Evolutionary conservation across 2,329 filamentous ascomycete genomes (phyloP).

Genomic region (Calonectria multiphialidica): DNA sequence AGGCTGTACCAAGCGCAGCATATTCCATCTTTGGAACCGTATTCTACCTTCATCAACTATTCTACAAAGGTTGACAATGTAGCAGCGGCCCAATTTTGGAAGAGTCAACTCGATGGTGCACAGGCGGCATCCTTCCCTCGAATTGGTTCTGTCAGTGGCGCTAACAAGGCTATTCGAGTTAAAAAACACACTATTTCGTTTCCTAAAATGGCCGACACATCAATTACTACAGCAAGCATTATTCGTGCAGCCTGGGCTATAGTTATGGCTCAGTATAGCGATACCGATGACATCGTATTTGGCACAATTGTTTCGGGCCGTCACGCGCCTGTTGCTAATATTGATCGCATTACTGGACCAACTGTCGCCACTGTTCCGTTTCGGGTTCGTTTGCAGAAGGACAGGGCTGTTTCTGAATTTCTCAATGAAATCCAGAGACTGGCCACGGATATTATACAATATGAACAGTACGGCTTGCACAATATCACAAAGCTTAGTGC

Average conservation of each 20-base stretch:
- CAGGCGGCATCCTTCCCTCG: neutral
- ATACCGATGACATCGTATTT: constrained; percentile 53
- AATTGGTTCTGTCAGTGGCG: no score
- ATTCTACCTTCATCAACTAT: constrained; percentile 13
- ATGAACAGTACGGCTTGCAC: constrained; percentile 36
- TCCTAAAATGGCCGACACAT: constrained; percentile 20
- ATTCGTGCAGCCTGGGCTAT: constrained; percentile 60
- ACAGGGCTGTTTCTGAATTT: constrained; percentile 8
- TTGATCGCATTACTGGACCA: constrained; percentile 37
- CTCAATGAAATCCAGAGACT: constrained; percentile 28
- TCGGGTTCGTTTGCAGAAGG: constrained; percentile 50
- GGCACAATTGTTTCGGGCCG: constrained; percentile 58
- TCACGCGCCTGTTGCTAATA: constrained; percentile 30
- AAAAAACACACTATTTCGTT: constrained; percentile 57
- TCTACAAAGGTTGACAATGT: neutral
- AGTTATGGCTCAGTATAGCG: constrained; percentile 63
- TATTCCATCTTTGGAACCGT: neutral
- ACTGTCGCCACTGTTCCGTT: constrained; percentile 58
- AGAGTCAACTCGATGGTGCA: neutral
- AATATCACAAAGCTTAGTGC: constrained; percentile 33
- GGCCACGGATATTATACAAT: constrained; percentile 28
- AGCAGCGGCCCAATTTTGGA: neutral
- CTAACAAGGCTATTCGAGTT: constrained; percentile 50
- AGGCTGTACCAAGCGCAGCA: neutral
- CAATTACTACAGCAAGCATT: constrained; percentile 25